Evolutionary conservation across 495 filamentous ascomycete species (phyloP), one percentile per base, ranked within the genome.

Genomic region (Podospora anserina): DNA sequence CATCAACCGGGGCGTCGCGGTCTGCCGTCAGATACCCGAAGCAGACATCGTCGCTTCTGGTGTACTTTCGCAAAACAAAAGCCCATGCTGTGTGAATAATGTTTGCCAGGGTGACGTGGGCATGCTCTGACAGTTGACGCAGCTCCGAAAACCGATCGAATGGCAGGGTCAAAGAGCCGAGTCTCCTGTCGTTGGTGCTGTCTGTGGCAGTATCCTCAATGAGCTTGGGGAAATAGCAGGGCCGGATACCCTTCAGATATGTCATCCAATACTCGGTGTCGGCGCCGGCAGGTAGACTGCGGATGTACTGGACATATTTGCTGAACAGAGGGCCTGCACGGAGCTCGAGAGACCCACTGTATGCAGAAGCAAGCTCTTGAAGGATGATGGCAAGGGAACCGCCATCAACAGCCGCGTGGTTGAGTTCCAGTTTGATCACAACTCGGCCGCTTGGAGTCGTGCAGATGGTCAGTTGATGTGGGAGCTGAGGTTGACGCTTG

Each of bases 21-120:
- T 82, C 83, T 39, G 75, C 77, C n/a, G 86, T 79, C 6, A 84
- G 88, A 67, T 85, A 85, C 0, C 85, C 87, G 72, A 89, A 86
- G 20, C 86, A 79, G 55, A 78, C 78, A 69, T 79, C 71, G 49
- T 82, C 69, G 23, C 66, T 69, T 26, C 66, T 74, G 1, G 75
- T 74, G 65, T 78, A 79, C 20, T 68, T 67, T n/a, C 77, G 65
- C 28, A 79, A 57, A 23, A 78, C 73, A 53, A 81, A 58, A 11
- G 76, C 76, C 81, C 81, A 83, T n/a, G 80, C 80, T 27, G 73
- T 68, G 66, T 80, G 78, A 70, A 83, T 75, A 9, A 79, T 66
- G 23, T 77, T 77, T 32, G 76, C 74, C 16, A 75, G 66, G 3
- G 76, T 78, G 34, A 74, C 60, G 4, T 66, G 64, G 1, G 69